phyloP scores from a whole-genome alignment of 176 grass and related monocot genomes.

The Alopecurus myosuroides region DNA sequence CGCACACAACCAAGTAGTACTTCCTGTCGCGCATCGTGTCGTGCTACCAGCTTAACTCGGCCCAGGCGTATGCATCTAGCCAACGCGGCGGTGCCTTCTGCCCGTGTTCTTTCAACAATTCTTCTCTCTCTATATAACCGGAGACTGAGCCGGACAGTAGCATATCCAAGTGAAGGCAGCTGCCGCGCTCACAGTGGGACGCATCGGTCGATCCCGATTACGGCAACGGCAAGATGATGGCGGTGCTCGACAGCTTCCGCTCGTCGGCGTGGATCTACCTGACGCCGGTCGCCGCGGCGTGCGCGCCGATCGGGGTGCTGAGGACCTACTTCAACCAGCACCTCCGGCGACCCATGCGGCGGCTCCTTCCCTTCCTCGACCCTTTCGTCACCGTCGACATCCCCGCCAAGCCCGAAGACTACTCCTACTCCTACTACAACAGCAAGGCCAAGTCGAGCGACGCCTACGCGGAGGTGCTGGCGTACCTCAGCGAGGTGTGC shows the following conservation, averaged over 20 bases:
- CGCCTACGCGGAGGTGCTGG: not conserved
- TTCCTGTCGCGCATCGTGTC: too few species aligned
- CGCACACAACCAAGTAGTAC: too few species aligned
- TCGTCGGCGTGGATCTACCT: not conserved
- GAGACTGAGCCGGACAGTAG: too few species aligned
- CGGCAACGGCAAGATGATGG: not conserved
- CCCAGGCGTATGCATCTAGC: too few species aligned
- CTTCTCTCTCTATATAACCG: not conserved
- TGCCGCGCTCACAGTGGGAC: not conserved
- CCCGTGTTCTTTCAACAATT: too few species aligned
- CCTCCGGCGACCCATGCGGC: not conserved
- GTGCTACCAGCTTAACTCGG: too few species aligned
- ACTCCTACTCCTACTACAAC: not conserved
- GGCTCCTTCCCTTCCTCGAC: conserved; percentile 9
- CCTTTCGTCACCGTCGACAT: conserved; percentile 13
- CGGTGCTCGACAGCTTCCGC: not conserved
- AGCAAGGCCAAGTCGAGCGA: not conserved
- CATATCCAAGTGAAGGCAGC: not conserved
- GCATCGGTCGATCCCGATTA: not conserved
- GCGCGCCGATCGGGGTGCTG: not conserved
- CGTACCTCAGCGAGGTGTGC: not conserved
- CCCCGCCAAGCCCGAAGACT: not conserved
- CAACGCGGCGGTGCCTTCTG: too few species aligned
- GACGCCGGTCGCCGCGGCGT: not conserved
- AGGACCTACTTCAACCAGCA: conserved; percentile 4